Evolutionary conservation across 2,329 filamentous ascomycete genomes (phyloP).

Genomic region (Penicillium sclerotiorum): DNA sequence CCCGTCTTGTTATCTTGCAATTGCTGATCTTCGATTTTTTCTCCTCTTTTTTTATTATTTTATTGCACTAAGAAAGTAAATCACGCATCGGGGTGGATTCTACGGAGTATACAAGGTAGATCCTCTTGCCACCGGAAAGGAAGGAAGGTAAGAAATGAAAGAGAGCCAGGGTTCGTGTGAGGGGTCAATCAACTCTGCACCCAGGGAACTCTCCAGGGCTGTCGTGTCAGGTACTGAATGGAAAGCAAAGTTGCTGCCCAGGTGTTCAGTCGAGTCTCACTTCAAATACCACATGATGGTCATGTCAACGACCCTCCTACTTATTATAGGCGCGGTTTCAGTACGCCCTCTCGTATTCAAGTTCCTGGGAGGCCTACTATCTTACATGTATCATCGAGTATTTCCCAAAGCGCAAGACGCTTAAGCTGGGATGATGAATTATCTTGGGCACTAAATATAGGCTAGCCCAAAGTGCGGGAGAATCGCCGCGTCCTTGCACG

Average conservation of each 20-base stretch:
- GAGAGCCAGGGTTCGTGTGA: constrained; percentile 5
- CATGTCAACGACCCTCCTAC: too few relatives aligned
- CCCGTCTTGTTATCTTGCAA: too few relatives aligned
- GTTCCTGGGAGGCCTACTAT: too few relatives aligned
- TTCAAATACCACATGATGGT: too few relatives aligned
- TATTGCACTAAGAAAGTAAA: too few relatives aligned
- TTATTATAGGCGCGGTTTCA: too few relatives aligned
- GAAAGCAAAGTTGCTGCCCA: background rate
- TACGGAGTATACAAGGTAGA: background rate
- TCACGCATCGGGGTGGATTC: too few relatives aligned
- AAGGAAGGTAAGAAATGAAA: background rate
- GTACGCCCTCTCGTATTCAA: too few relatives aligned
- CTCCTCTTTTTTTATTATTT: background rate
- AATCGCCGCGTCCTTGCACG: background rate
- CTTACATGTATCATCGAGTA: background rate
- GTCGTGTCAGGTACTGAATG: background rate
- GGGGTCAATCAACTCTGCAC: constrained; percentile 5
- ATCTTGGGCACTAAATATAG: background rate
- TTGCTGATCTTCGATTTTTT: background rate
- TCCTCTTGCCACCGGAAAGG: constrained; percentile 1
- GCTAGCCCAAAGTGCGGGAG: background rate
- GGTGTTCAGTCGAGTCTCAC: too few relatives aligned
- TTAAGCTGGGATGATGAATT: background rate
- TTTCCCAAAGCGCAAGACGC: too few relatives aligned
- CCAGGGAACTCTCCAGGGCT: constrained; percentile 1